Base-by-base conservation (phyloP, 176 grass and related monocot genomes). In the Ensete glaucum region DNA sequence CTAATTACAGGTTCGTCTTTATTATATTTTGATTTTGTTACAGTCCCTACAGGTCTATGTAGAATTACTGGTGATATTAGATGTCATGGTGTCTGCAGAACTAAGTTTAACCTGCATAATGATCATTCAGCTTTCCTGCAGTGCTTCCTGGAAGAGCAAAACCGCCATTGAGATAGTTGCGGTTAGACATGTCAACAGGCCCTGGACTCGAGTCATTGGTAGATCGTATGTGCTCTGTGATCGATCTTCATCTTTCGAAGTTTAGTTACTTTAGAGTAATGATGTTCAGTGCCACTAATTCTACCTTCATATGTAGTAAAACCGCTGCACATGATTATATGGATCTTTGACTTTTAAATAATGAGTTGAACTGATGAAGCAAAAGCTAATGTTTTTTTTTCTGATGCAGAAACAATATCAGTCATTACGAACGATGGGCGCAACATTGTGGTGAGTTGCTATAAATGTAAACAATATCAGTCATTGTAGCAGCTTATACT, bases 361-460 rank as follows among this genome's bases (percentile, higher is more conserved):
- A 70, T 71, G 50, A 53, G 23, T 43, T 48, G 27, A 78, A 73
- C 15, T 11, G 14, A 26, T 17, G 22, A 24, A 19, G 10, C 8
- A 1, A 23, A 66, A 53, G 29, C 64, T 79, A 62, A 81, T 86
- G 9, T 64, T 79, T 54, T 62, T 54, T 62, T 67, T 50, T 56
- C 9, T 53, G 69, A 52, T 53, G 69, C 85, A 96, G 90, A 87
- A 77, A 79, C 88, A 15, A 98, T 98, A 71, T 98, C 95, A 73
- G 74, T 98, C 62, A 98, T 98, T 81, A 98, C 95, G 67, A 98
- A 91, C 80, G 95, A 98, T 67, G 95, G 95, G 6, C 95, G 88
- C 59, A 93, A 93, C 74, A 98, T 98, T 74, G 86, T 98, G 75
- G 90, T 98, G 83, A 87, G 85, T 59, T 74, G 52, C 57, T 78